Percentiles rank a stretch among this genome's conserved stretches.
These are phyloP conservation scores for Neofusicoccum umdonicola DNA, from an alignment of 2,329 filamentous ascomycete species.

Conservation along the genomic window DNA sequence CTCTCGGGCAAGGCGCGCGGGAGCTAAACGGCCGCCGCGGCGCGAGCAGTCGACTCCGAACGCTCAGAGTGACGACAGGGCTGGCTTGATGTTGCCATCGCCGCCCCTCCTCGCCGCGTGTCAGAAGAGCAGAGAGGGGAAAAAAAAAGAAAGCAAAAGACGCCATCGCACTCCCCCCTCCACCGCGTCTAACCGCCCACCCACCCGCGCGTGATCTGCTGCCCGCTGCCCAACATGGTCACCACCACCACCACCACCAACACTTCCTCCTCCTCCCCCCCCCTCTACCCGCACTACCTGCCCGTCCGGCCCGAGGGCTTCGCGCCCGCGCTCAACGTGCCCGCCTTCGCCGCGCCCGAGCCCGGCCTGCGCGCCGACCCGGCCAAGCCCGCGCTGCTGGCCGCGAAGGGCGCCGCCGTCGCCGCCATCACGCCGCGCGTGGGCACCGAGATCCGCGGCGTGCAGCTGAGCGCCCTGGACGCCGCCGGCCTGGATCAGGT, in stretches of 20 bases:
- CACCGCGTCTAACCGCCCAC: neutral
- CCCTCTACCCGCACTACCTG: conserved; percentile 13
- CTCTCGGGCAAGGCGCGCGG: neutral
- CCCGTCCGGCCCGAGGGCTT: conserved; percentile 9
- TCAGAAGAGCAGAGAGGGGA: too few species aligned
- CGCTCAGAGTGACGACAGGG: neutral
- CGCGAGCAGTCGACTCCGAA: neutral
- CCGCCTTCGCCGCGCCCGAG: conserved; percentile 24
- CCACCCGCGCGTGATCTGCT: neutral
- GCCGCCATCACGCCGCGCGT: conserved; percentile 29
- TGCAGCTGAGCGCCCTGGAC: conserved; percentile 50
- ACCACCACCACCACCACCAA: neutral
- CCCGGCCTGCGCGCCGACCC: conserved; percentile 43
- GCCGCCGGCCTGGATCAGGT: conserved; percentile 52
- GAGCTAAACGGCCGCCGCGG: neutral
- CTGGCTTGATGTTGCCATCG: too few species aligned
- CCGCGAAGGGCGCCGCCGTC: conserved; percentile 26
- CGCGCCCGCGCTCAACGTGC: conserved; percentile 4
- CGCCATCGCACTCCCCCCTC: neutral
- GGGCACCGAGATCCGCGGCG: conserved; percentile 35
- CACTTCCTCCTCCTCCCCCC: neutral
- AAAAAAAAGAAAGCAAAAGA: neutral
- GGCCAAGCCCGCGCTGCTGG: conserved; percentile 43
- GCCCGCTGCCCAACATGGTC: neutral
- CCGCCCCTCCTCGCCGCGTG: too few species aligned